Evolutionary conservation across 2,329 filamentous ascomycete species (phyloP).

Genomic region (Pseudocercospora ulei): DNA sequence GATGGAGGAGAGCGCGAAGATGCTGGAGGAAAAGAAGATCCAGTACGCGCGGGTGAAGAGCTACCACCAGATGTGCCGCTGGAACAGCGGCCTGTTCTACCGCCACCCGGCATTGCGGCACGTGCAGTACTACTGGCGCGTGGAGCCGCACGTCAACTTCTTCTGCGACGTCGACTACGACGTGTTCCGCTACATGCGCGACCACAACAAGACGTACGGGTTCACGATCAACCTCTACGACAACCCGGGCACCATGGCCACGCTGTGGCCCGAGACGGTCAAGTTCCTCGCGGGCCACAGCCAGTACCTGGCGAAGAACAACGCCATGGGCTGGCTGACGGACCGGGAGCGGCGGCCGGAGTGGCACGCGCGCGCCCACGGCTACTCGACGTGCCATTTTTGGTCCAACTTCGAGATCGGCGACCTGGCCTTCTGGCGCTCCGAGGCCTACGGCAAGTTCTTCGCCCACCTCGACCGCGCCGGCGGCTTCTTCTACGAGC

Average conservation of each 20-base stretch:
- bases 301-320: conserved; percentile 70
- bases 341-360: conserved; percentile 67
- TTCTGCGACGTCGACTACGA: conserved; percentile 99
- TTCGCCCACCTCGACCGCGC: conserved; percentile 90
- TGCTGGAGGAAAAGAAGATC: conserved; percentile 72
- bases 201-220: conserved; percentile 97
- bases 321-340: conserved; percentile 77
- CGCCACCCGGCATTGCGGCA: conserved; percentile 79
- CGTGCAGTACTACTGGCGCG: conserved; percentile 91
- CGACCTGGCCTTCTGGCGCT: conserved; percentile 86
- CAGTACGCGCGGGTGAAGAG: conserved; percentile 83
- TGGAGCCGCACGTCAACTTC: conserved; percentile 97
- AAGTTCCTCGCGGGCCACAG: conserved; percentile 75
- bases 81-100: conserved; percentile 98
- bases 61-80: conserved; percentile 98
- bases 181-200: conserved; percentile 94
- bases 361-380: conserved; percentile 70
- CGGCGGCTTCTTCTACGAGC: conserved; percentile 96
- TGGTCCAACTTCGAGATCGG: conserved; percentile 99
- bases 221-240: conserved; percentile 98
- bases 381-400: conserved; percentile 97
- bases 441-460: conserved; percentile 84
- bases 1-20: conserved; percentile 71
- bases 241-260: conserved; percentile 71
- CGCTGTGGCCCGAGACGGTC: conserved; percentile 87